Percentiles rank a stretch among this genome's conserved stretches.
Evolutionary conservation across 768 basidiomycete genomes (phyloP).

Genomic region (Rhizopogon vulgaris): DNA sequence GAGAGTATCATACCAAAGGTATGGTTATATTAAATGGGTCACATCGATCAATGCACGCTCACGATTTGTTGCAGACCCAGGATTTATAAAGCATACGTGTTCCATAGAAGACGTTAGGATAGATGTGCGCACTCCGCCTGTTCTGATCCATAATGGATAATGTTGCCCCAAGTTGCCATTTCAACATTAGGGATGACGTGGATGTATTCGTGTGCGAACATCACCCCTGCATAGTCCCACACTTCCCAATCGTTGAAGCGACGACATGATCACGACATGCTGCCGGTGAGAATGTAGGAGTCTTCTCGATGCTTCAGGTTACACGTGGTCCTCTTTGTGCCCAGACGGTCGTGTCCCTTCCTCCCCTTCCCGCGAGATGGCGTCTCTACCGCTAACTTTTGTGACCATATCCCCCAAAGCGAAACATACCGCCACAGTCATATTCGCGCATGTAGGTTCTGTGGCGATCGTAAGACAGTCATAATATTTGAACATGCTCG

Average conservation of each 20-base stretch:
- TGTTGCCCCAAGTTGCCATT: neutral
- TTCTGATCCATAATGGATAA: neutral
- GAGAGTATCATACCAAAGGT: slow-evolving; percentile 10
- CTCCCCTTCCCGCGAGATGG: neutral
- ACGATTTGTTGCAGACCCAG: neutral
- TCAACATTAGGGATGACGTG: neutral
- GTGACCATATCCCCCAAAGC: slow-evolving; percentile 43
- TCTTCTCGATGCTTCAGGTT: neutral
- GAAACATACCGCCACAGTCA: slow-evolving; percentile 76
- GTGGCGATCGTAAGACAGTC: neutral
- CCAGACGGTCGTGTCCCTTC: neutral
- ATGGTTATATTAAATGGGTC: neutral
- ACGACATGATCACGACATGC: neutral
- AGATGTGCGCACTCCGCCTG: neutral
- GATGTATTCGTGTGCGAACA: neutral
- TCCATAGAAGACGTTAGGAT: too few relatives aligned
- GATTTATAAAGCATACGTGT: neutral
- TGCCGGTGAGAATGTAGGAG: neutral
- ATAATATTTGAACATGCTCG: slow-evolving; percentile 1
- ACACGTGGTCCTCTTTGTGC: neutral
- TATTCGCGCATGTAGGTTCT: slow-evolving; percentile 72
- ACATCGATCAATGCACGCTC: neutral
- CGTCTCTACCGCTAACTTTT: slow-evolving; percentile 32
- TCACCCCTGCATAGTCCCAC: neutral
- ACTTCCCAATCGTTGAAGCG: neutral